phyloP scores from a whole-genome alignment of 2,329 filamentous ascomycete genomes.

The Xenoacremonium recifei region DNA sequence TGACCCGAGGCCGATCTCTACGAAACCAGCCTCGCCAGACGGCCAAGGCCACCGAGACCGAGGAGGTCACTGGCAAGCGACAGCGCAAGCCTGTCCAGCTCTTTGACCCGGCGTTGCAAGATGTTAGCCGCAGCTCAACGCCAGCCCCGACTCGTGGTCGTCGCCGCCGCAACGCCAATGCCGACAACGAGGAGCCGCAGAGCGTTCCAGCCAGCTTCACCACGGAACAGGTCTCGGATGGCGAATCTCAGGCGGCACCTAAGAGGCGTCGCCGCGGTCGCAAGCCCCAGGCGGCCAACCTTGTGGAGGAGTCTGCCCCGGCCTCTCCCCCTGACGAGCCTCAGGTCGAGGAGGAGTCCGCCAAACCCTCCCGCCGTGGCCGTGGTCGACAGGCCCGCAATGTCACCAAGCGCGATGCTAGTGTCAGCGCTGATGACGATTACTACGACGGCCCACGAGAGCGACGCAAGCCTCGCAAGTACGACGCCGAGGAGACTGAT shows the following conservation, averaged over 20 bases:
- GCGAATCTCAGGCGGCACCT: conserved; percentile 20
- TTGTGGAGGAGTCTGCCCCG: conserved; percentile 15
- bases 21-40: conserved; percentile 58
- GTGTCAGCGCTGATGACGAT: too few relatives aligned
- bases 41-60: conserved; percentile 56
- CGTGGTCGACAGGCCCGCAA: conserved; percentile 24
- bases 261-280: conserved; percentile 31
- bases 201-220: conserved; percentile 32
- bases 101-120: conserved; percentile 50
- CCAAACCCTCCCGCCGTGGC: conserved; percentile 24
- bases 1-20: conserved; percentile 51
- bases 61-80: conserved; percentile 51
- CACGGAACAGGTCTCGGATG: conserved; percentile 31
- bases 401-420: conserved; percentile 29
- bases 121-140: conserved; percentile 51
- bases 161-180: conserved; percentile 31
- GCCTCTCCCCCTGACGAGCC: conserved; percentile 18
- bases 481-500: conserved; percentile 25
- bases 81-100: conserved; percentile 50
- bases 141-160: conserved; percentile 38
- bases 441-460: too few relatives aligned
- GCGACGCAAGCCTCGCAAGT: conserved; percentile 29
- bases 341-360: conserved; percentile 14
- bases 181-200: conserved; percentile 26
- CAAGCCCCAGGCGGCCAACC: conserved; percentile 28